Conservation (phyloP, 2,329 filamentous ascomycete genomes). For the Fusarium liriodendri region DNA sequence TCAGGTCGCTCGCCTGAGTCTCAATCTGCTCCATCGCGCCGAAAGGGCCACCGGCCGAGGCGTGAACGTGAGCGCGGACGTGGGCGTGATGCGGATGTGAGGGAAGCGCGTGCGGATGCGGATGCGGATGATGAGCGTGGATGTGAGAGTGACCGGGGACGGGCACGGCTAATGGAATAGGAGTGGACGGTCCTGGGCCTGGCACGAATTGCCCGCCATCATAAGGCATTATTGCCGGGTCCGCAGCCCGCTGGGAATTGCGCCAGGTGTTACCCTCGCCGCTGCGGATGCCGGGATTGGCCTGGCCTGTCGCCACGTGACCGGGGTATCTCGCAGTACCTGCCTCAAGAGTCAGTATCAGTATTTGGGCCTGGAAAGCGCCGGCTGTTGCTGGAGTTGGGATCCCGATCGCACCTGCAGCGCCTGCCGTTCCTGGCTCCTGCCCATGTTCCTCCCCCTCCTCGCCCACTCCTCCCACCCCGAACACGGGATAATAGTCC, state of each 20-base stretch:
- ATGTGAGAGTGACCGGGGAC: constrained; percentile 12
- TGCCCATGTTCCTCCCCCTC: constrained; percentile 16
- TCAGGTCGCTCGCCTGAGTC: constrained; percentile 65
- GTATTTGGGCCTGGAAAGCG: constrained; percentile 15
- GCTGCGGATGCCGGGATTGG: constrained; percentile 15
- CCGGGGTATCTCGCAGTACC: constrained; percentile 2
- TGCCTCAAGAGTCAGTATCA: constrained; percentile 9
- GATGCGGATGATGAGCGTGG: constrained; percentile 17
- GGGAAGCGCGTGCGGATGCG: constrained; percentile 15
- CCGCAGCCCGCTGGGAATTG: constrained; percentile 27
- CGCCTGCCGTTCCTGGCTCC: constrained; percentile 8
- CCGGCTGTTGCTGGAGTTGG: constrained; percentile 15
- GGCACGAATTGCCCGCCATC: constrained; percentile 24
- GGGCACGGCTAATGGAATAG: constrained; percentile 4
- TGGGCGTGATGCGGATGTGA: constrained; percentile 8
- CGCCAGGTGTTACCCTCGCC: constrained; percentile 30
- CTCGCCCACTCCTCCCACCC: constrained; percentile 8
- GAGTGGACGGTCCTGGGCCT: constrained; percentile 5
- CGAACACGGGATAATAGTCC: constrained; percentile 36
- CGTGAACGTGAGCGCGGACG: constrained; percentile 7
- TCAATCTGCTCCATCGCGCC: constrained; percentile 64
- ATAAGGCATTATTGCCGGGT: constrained; percentile 31
- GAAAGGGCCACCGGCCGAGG: constrained; percentile 36
- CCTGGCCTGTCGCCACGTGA: constrained; percentile 31
- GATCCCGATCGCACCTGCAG: background rate